phyloP scores from a whole-genome alignment of 163 green algal genomes.

The Coccomyxa subellipsoidea region DNA sequence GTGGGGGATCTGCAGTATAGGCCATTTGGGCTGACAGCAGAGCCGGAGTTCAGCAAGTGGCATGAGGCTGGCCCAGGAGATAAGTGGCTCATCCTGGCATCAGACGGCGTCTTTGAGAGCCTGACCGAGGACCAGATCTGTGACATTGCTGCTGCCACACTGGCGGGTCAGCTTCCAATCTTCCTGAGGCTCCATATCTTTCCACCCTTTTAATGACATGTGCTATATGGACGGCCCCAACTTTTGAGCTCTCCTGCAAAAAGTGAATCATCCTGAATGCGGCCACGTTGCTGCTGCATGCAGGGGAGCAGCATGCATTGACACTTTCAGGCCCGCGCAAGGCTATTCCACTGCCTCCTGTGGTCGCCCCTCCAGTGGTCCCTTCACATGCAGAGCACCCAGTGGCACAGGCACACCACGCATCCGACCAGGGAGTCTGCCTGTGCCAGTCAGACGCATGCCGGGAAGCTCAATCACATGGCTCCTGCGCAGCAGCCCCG shows the following conservation, averaged over 20 bases:
- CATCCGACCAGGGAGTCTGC: not conserved
- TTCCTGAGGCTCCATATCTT: not conserved
- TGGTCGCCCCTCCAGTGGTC: not conserved
- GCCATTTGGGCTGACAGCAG: conserved; percentile 10
- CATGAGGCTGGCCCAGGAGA: conserved; percentile 13
- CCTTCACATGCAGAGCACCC: not conserved
- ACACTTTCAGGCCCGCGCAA: not conserved
- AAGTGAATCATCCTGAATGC: too few species aligned
- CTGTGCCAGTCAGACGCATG: not conserved
- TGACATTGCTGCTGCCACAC: conserved; percentile 31
- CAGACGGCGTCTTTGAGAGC: conserved; percentile 90
- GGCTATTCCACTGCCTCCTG: not conserved
- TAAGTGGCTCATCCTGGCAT: conserved; percentile 68
- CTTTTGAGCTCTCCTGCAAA: too few species aligned
- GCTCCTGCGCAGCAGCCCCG: not conserved
- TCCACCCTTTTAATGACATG: not conserved
- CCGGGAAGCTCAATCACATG: not conserved
- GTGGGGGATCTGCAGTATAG: conserved; percentile 72
- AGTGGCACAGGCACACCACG: not conserved
- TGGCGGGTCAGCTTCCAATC: not conserved
- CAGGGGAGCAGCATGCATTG: not conserved
- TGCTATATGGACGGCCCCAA: too few species aligned
- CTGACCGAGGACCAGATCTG: conserved; percentile 78
- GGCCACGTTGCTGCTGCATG: too few species aligned
- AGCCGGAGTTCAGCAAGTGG: conserved; percentile 15